Conservation (phyloP, 164 flowering plant genomes). For the Piper betle region DNA sequence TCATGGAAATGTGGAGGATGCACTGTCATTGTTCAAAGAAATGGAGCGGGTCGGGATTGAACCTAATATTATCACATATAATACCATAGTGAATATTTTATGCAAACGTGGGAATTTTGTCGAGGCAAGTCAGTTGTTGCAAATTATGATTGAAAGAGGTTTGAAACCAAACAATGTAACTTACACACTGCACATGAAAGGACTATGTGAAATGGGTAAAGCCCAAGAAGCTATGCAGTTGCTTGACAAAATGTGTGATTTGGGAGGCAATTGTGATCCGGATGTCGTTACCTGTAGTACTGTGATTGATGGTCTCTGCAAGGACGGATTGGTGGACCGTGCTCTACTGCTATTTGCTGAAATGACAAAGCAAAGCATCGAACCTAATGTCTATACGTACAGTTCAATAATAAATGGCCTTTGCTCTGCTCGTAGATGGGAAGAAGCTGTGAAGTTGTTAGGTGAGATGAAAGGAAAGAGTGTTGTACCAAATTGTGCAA, state of each 20-base stretch:
- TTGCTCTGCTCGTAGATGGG: constrained; percentile 46
- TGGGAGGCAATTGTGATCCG: constrained; percentile 42
- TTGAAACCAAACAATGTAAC: constrained; percentile 66
- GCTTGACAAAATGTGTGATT: constrained; percentile 43
- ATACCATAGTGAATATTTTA: constrained; percentile 35
- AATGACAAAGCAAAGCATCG: constrained; percentile 44
- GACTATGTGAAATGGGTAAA: constrained; percentile 65
- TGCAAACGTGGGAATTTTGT: constrained; percentile 68
- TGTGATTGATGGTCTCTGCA: constrained; percentile 62
- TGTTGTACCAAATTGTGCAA: constrained; percentile 55
- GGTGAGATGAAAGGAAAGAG: constrained; percentile 40
- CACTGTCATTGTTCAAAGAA: background rate
- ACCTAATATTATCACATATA: background rate
- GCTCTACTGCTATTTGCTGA: constrained; percentile 38
- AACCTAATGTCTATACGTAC: constrained; percentile 57
- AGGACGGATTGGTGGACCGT: constrained; percentile 48
- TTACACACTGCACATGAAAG: constrained; percentile 62
- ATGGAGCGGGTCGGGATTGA: background rate
- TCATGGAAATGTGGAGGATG: background rate
- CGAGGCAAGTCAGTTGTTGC: constrained; percentile 60
- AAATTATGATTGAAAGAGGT: constrained; percentile 65
- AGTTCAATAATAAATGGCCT: constrained; percentile 67
- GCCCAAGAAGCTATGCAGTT: constrained; percentile 59
- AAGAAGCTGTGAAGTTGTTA: constrained; percentile 37
- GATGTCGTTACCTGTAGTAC: constrained; percentile 28